Conservation (phyloP, 148 eudicot genomes). For the Chenopodium berlandieri region DNA sequence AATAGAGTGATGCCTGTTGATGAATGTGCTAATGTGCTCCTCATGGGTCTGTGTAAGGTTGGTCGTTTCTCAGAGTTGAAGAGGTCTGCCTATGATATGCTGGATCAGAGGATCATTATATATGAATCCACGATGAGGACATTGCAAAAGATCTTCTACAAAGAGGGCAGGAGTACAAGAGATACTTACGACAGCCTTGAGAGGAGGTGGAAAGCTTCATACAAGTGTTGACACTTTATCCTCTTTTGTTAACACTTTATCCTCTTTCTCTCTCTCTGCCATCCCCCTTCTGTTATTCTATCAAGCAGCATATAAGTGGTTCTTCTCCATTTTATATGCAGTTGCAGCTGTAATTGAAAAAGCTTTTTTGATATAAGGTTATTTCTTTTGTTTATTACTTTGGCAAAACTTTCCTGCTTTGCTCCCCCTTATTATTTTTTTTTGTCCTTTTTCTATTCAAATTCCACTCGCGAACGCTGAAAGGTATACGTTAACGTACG, state of each 20-base stretch:
- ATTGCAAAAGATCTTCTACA: conserved; percentile 46
- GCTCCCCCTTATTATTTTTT: neutral
- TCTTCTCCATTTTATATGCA: neutral
- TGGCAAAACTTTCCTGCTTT: neutral
- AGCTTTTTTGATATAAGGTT: neutral
- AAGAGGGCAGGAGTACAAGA: conserved; percentile 48
- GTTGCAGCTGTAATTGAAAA: conserved; percentile 3
- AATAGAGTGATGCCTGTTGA: conserved; percentile 46
- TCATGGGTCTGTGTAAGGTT: conserved; percentile 52
- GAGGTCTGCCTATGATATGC: conserved; percentile 56
- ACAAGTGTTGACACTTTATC: neutral
- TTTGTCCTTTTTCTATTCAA: neutral
- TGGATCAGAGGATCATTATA: conserved; percentile 60
- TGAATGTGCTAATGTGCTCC: conserved; percentile 65
- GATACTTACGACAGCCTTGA: conserved; percentile 56
- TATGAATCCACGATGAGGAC: conserved; percentile 67
- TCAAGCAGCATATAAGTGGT: conserved; percentile 15
- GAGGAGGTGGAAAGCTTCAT: conserved; percentile 62
- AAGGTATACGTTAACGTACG: neutral
- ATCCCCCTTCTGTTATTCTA: no score
- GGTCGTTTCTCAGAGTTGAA: conserved; percentile 56
- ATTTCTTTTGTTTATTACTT: neutral
- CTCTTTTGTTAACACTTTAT: neutral
- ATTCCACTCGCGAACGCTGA: neutral
- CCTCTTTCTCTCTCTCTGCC: neutral